These are phyloP conservation scores for Priceomyces medius DNA, from an alignment of 805 yeast species.

Conservation along the genomic window DNA sequence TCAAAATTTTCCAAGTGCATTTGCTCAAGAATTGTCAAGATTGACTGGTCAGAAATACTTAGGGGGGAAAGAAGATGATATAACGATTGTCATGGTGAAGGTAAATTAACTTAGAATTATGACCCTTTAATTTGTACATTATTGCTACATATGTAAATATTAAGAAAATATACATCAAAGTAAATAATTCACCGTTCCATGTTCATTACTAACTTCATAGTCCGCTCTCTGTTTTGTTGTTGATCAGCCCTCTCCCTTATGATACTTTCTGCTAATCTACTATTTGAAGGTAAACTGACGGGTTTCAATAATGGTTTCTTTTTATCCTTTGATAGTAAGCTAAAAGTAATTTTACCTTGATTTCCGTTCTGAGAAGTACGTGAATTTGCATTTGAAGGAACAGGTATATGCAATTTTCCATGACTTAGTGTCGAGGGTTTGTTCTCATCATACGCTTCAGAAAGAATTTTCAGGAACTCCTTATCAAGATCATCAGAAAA, in stretches of 20 bases:
- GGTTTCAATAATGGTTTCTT: conserved; percentile 43
- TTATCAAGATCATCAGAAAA: conserved; percentile 54
- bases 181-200: conserved; percentile 23
- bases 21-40: conserved; percentile 72
- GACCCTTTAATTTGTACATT: background rate
- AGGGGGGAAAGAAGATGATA: conserved; percentile 97
- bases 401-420: conserved; percentile 20
- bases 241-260: conserved; percentile 50
- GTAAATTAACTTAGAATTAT: conserved; percentile 36
- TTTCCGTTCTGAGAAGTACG: background rate
- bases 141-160: conserved; percentile 5
- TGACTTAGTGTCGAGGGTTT: conserved; percentile 16
- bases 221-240: conserved; percentile 52
- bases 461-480: conserved; percentile 53
- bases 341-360: conserved; percentile 39
- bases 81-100: conserved; percentile 74
- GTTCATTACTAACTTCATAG: conserved; percentile 54
- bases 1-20: conserved; percentile 75
- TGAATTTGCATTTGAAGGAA: conserved; percentile 5
- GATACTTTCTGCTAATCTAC: conserved; percentile 53
- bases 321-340: conserved; percentile 56
- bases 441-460: conserved; percentile 48
- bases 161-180: conserved; percentile 1
- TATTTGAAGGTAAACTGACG: conserved; percentile 52
- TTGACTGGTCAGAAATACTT: conserved; percentile 65